Percentiles rank a stretch among this genome's conserved stretches.
These are phyloP conservation scores for Poterioochromonas sp. DNA, from an alignment of 352 stramenopile genomes.

Conservation along the genomic window DNA sequence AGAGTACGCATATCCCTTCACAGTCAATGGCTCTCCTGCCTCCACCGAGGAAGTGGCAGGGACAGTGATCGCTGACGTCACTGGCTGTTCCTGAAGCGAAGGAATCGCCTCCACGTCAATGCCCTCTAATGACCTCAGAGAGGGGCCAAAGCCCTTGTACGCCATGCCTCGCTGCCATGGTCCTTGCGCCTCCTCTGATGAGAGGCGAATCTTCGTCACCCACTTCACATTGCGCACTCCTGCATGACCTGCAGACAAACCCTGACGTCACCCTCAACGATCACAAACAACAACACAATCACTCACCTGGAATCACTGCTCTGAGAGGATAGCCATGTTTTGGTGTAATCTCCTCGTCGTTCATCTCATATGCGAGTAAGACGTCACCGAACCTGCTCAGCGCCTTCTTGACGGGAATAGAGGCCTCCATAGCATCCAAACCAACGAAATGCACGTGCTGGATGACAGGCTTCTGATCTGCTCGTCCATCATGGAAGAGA, in stretches of 20 bases:
- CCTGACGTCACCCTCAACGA: too few species aligned
- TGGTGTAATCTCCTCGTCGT: slow-evolving; percentile 61
- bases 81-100: slow-evolving; percentile 71
- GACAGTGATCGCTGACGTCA: slow-evolving; percentile 74
- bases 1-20: slow-evolving; percentile 85
- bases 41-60: background rate
- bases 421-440: slow-evolving; percentile 74
- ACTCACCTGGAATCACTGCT: slow-evolving; percentile 88
- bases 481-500: slow-evolving; percentile 27
- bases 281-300: too few species aligned
- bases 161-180: slow-evolving; percentile 60
- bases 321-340: slow-evolving; percentile 94
- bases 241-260: too few species aligned
- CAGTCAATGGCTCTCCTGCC: slow-evolving; percentile 61
- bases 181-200: slow-evolving; percentile 49
- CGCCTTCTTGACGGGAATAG: slow-evolving; percentile 83
- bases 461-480: slow-evolving; percentile 55
- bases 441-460: slow-evolving; percentile 51
- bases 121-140: slow-evolving; percentile 38
- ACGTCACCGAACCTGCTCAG: slow-evolving; percentile 85
- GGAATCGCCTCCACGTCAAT: slow-evolving; percentile 50
- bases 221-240: slow-evolving; percentile 94
- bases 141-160: slow-evolving; percentile 50
- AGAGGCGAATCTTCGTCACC: slow-evolving; percentile 70
- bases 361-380: slow-evolving; percentile 97